These are phyloP conservation scores for Russula olivacea DNA, from an alignment of 768 basidiomycete genomes.

Conservation along the genomic window DNA sequence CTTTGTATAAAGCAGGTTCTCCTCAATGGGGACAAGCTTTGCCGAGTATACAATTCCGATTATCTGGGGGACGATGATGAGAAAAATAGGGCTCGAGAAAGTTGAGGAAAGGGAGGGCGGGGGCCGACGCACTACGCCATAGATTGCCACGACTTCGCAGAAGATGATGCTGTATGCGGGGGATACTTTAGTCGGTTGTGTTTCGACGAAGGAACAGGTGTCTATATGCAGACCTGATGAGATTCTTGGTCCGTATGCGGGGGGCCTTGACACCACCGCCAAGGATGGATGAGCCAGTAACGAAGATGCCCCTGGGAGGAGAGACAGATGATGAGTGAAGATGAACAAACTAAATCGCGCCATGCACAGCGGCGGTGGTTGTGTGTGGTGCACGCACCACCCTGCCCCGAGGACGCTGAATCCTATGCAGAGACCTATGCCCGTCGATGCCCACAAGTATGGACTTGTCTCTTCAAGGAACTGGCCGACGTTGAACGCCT, in stretches of 20 bases:
- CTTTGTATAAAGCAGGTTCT: conserved; percentile 67
- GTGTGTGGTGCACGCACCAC: conserved; percentile 56
- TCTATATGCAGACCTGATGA: conserved; percentile 68
- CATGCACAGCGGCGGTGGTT: neutral
- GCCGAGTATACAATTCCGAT: conserved; percentile 91
- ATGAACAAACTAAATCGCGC: neutral
- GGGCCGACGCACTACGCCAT: conserved; percentile 67
- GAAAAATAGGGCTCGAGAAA: neutral
- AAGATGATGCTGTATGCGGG: conserved; percentile 76
- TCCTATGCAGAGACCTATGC: conserved; percentile 90
- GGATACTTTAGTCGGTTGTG: too few species aligned
- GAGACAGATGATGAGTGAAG: neutral
- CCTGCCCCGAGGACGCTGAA: conserved; percentile 91
- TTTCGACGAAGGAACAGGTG: neutral
- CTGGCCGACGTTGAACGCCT: conserved; percentile 88
- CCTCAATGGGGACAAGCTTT: conserved; percentile 59
- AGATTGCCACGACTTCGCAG: conserved; percentile 99
- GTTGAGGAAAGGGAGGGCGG: neutral
- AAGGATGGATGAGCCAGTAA: conserved; percentile 94
- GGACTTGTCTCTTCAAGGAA: conserved; percentile 94
- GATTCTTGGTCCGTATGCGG: conserved; percentile 92
- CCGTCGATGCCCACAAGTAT: conserved; percentile 86
- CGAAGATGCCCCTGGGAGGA: conserved; percentile 82
- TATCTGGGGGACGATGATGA: conserved; percentile 47
- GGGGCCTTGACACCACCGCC: conserved; percentile 94